Percentiles rank a stretch among this genome's conserved stretches.
Conservation (phyloP, 2,329 filamentous ascomycete genomes). For the Lasiodiplodia theobromae region DNA sequence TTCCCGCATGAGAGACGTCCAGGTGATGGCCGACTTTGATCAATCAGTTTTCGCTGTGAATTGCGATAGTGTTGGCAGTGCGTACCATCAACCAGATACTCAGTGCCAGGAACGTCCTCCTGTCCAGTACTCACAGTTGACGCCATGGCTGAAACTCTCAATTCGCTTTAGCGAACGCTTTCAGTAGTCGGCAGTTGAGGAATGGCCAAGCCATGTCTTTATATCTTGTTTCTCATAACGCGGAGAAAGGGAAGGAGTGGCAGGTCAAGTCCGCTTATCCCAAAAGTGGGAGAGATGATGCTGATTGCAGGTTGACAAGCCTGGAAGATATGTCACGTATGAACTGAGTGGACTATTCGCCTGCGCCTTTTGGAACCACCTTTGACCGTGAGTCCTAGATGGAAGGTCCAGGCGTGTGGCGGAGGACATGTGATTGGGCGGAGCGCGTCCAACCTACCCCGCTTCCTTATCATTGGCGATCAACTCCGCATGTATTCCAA, state of each 20-base stretch:
- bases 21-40: conserved; percentile 24
- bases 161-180: background rate
- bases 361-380: background rate
- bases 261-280: background rate
- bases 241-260: background rate
- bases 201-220: too few species aligned
- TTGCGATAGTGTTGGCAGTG: background rate
- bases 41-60: background rate
- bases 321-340: background rate
- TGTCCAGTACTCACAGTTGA: background rate
- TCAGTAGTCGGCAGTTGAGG: too few species aligned
- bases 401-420: conserved; percentile 11
- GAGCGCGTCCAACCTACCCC: background rate
- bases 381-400: background rate
- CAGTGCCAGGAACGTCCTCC: conserved; percentile 43
- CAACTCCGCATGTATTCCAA: background rate
- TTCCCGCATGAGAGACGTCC: conserved; percentile 34
- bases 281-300: background rate
- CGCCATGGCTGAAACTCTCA: background rate
- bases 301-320: background rate
- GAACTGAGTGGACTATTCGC: background rate
- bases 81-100: conserved; percentile 44
- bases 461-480: conserved; percentile 13
- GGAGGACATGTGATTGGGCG: background rate
- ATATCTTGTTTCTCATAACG: background rate